These are phyloP conservation scores for Camellia granthamiana DNA, from an alignment of 148 eudicot species.

Conservation along the genomic window DNA sequence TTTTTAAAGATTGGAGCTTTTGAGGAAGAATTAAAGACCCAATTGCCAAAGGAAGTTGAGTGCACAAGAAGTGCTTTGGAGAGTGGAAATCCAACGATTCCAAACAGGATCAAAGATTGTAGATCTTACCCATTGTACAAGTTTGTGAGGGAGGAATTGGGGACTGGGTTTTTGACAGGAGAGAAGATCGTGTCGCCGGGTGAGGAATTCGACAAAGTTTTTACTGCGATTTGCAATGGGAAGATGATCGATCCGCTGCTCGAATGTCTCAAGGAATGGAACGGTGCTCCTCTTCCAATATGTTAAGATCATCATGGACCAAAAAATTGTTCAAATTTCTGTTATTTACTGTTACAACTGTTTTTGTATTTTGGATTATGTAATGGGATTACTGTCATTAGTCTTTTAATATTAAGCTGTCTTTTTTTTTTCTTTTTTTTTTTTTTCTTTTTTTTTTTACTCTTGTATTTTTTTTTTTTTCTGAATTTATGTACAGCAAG, in stretches of 20 bases:
- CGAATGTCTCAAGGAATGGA: conserved; percentile 23
- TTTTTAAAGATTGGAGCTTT: conserved; percentile 21
- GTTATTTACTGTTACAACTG: no score
- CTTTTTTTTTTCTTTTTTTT: no score
- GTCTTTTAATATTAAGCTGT: no score
- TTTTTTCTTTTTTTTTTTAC: no score
- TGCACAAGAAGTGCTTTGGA: conserved; percentile 10
- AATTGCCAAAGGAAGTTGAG: conserved; percentile 22
- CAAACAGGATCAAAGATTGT: conserved; percentile 22
- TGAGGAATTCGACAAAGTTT: conserved; percentile 21
- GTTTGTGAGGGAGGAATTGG: conserved; percentile 24
- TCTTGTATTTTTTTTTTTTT: no score
- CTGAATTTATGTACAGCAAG: neutral
- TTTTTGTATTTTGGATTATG: no score
- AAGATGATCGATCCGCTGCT: conserved; percentile 23
- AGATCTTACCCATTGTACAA: conserved; percentile 26
- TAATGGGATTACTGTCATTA: no score
- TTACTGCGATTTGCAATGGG: conserved; percentile 22
- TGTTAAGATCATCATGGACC: conserved; percentile 4
- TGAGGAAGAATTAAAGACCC: conserved; percentile 26
- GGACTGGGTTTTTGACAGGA: conserved; percentile 17
- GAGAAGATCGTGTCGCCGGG: conserved; percentile 20
- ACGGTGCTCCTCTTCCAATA: conserved; percentile 24
- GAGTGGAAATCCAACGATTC: conserved; percentile 13
- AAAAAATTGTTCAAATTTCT: no score